A percentile compares a stretch with the other conserved stretches of the same genome.
Conservation (phyloP, 1,284 basidiomycete genomes). For the Leucocoprinus gongylophorus region DNA sequence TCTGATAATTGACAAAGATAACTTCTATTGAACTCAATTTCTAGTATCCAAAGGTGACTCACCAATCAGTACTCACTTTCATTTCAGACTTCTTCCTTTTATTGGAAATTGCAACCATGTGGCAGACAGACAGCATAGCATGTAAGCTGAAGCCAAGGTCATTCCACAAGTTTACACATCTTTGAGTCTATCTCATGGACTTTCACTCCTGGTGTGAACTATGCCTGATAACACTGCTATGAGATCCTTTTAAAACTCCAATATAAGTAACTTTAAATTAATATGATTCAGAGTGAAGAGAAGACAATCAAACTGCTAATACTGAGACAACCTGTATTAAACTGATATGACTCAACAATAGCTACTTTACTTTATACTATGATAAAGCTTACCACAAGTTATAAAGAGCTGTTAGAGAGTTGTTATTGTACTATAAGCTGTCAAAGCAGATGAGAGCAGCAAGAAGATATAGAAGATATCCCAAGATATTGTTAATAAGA, state of each 20-base stretch:
- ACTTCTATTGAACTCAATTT: no score
- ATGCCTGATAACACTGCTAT: no score
- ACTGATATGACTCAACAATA: conserved; percentile 78
- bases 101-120: no score
- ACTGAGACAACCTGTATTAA: conserved; percentile 81
- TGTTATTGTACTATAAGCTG: conserved; percentile 58
- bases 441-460: conserved; percentile 71
- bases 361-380: conserved; percentile 83
- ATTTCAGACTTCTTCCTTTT: no score
- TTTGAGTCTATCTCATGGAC: no score
- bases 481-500: conserved; percentile 67
- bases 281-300: conserved; percentile 64
- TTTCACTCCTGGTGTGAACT: no score
- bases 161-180: no score
- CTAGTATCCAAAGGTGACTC: no score
- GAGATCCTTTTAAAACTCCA: conserved; percentile 81
- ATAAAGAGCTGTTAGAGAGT: conserved; percentile 57
- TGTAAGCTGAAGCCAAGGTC: no score
- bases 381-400: conserved; percentile 63
- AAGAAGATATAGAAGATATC: conserved; percentile 70
- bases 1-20: no score
- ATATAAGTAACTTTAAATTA: conserved; percentile 78
- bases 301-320: conserved; percentile 52
- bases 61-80: no score
- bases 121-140: no score